Conservation (phyloP, 805 yeast genomes). For the Kluyveromyces nonfermentans region DNA sequence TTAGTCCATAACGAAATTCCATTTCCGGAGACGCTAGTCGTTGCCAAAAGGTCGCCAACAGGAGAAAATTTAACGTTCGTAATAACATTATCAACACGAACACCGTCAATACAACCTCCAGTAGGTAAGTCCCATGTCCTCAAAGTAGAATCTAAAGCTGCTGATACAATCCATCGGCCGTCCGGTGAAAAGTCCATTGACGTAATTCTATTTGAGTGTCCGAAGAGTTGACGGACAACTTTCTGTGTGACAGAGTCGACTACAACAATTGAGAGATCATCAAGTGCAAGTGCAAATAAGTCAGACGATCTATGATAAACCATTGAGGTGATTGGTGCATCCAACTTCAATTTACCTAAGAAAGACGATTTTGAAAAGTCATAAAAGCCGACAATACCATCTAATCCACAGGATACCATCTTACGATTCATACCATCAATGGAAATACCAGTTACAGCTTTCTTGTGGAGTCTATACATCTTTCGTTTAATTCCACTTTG, state of each 20-base stretch:
- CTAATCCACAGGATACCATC: slow-evolving; percentile 81
- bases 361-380: slow-evolving; percentile 67
- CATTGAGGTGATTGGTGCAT: slow-evolving; percentile 70
- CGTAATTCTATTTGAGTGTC: slow-evolving; percentile 84
- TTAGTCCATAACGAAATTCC: slow-evolving; percentile 93
- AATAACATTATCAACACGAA: slow-evolving; percentile 66
- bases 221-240: slow-evolving; percentile 78
- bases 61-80: slow-evolving; percentile 77
- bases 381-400: slow-evolving; percentile 81
- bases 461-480: slow-evolving; percentile 59
- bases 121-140: slow-evolving; percentile 98
- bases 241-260: slow-evolving; percentile 74
- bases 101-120: slow-evolving; percentile 94
- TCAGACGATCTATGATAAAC: slow-evolving; percentile 77
- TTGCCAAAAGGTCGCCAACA: slow-evolving; percentile 81
- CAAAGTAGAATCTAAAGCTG: slow-evolving; percentile 74
- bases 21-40: slow-evolving; percentile 81
- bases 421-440: slow-evolving; percentile 84
- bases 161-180: slow-evolving; percentile 89
- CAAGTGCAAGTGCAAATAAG: slow-evolving; percentile 74
- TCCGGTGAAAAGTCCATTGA: slow-evolving; percentile 85
- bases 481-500: slow-evolving; percentile 84
- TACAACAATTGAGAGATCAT: slow-evolving; percentile 75
- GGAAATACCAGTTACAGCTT: slow-evolving; percentile 79
- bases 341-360: slow-evolving; percentile 56